Base-by-base conservation (phyloP, 1,284 basidiomycete species). In the Trichosporon asahii region DNA sequence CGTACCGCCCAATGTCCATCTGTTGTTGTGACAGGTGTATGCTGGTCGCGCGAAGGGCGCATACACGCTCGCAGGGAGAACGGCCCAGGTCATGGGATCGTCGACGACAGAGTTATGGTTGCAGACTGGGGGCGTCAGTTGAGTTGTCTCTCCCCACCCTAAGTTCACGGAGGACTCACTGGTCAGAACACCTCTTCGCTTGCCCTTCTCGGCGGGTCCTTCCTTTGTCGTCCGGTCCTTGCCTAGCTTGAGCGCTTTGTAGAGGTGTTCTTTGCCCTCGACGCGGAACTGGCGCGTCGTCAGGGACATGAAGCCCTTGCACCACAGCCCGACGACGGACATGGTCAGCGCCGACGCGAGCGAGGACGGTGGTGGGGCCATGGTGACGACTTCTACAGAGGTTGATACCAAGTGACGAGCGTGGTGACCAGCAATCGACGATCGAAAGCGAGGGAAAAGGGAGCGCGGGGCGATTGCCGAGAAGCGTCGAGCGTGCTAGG, bases 31-130 rank as follows among this genome's bases (percentile, higher is more conserved):
- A 23, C 76, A 80, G 12, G 78, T 80, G 64, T 77, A 73, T 2
- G 70, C 49, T 12, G 80, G 77, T 15, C 73, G 70, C 3, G 81
- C 75, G 46, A 82, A 78, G 2, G 83, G 83, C 29, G 90, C 84
- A 79, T 89, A 91, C 70, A 86, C 89, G 31, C 85, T 82, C 18
- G 86, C 78, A 0, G 93, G 93, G 71, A 96, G 87, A 21, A 91
- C 84, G 12, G 91, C 91, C 94, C 93, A 96, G n/a, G 87, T 86
- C 68, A 81, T 74, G 0, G 84, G 84, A 71, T 84, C 83, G 67
- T 84, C 83, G 11, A 80, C 76, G 3, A 93, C 93, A 60, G 94
- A 95, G 69, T 95, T 90, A 80, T 97, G 94, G 81, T 97, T 97
- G 66, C 90, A 89, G 64, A 95, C 93, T 95, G 11, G 31, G n/a